A percentile compares a stretch with the other conserved stretches of the same genome.
phyloP scores from a whole-genome alignment of 2,329 filamentous ascomycete species.

The Teratosphaeria pseudoeucalypti region DNA sequence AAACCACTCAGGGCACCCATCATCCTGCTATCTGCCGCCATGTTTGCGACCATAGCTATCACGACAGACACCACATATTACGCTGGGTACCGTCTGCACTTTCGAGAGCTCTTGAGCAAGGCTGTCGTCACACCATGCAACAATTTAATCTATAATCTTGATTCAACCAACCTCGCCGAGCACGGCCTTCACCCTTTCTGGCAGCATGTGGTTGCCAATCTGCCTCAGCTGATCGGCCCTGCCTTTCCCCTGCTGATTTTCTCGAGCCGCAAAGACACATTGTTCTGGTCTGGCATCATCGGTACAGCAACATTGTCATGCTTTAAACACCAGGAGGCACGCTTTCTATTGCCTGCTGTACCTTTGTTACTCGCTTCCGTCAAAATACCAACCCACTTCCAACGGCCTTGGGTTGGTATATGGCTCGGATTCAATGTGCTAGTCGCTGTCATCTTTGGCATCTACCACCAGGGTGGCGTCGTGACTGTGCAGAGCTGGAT shows the following conservation, averaged over 20 bases:
- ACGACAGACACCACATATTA: constrained; percentile 82
- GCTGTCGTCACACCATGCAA: constrained; percentile 43
- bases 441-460: constrained; percentile 64
- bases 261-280: constrained; percentile 46
- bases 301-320: constrained; percentile 60
- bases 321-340: constrained; percentile 71
- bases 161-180: constrained; percentile 38
- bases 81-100: constrained; percentile 55
- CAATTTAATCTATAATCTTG: constrained; percentile 42
- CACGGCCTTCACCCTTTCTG: constrained; percentile 45
- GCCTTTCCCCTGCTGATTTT: constrained; percentile 38
- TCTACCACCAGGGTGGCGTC: constrained; percentile 71
- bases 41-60: constrained; percentile 66
- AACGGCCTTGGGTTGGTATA: constrained; percentile 40
- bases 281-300: constrained; percentile 63
- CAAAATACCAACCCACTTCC: constrained; percentile 49
- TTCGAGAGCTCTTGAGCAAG: constrained; percentile 51
- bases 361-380: constrained; percentile 68
- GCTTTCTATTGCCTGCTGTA: constrained; percentile 65
- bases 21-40: constrained; percentile 53
- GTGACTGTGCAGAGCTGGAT: constrained; percentile 67
- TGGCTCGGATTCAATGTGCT: constrained; percentile 40
- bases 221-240: constrained; percentile 44
- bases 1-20: constrained; percentile 44
- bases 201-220: constrained; percentile 41